Evolutionary conservation across 2,329 filamentous ascomycete genomes (phyloP).

Genomic region (Ophiosphaerella herpotricha): DNA sequence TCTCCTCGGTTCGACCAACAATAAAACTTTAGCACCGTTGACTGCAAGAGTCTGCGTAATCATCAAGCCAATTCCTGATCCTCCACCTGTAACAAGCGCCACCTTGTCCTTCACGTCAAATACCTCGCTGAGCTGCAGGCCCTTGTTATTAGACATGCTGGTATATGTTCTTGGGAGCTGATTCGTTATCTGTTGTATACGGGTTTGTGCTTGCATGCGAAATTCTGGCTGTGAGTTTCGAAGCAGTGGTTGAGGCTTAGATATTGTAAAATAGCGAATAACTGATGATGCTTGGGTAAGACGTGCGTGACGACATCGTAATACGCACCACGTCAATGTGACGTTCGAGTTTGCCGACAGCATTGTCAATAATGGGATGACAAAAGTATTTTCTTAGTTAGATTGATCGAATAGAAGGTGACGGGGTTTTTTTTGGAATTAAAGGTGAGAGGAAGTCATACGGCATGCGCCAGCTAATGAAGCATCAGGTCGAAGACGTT

Average conservation of each 20-base stretch:
- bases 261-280: slow-evolving; percentile 22
- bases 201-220: slow-evolving; percentile 13
- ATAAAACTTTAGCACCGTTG: slow-evolving; percentile 55
- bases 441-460: too few species aligned
- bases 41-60: slow-evolving; percentile 53
- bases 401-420: too few species aligned
- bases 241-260: slow-evolving; percentile 1
- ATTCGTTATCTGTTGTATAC: slow-evolving; percentile 17
- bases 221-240: slow-evolving; percentile 3
- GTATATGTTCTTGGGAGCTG: slow-evolving; percentile 19
- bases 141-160: slow-evolving; percentile 43
- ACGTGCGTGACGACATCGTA: slow-evolving; percentile 25
- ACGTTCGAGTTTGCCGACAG: slow-evolving; percentile 11
- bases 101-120: slow-evolving; percentile 48
- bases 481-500: too few species aligned
- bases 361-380: too few species aligned
- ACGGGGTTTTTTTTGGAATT: too few species aligned
- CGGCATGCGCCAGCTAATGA: too few species aligned
- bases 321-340: slow-evolving; percentile 25
- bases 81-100: slow-evolving; percentile 52
- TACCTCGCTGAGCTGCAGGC: slow-evolving; percentile 38
- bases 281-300: slow-evolving; percentile 12
- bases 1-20: slow-evolving; percentile 53
- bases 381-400: too few species aligned
- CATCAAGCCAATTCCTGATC: slow-evolving; percentile 56